A percentile compares a stretch with the other conserved stretches of the same genome.
phyloP scores from a whole-genome alignment of 129 eudicot species.

The Sambucus nigra region DNA sequence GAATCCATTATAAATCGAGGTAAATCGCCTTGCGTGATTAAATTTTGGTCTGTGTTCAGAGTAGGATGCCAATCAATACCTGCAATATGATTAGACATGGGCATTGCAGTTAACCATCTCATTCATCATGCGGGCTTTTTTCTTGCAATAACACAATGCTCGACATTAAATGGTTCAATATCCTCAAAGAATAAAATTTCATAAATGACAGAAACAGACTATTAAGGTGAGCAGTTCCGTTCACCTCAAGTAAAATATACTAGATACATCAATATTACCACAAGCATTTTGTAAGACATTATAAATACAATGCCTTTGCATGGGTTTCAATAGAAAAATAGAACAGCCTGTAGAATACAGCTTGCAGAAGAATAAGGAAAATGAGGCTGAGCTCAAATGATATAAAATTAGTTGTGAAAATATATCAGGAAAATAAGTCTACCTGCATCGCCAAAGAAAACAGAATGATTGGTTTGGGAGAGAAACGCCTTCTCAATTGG shows the following conservation, averaged over 20 bases:
- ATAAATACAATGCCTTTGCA: background rate
- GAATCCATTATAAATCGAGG: conserved; percentile 95
- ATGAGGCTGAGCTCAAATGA: conserved; percentile 1
- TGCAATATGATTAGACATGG: conserved; percentile 26
- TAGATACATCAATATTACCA: background rate
- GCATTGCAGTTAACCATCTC: conserved; percentile 6
- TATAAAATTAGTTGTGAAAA: conserved; percentile 2
- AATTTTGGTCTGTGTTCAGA: conserved; percentile 42
- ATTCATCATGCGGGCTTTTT: conserved; percentile 10
- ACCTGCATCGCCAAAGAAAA: conserved; percentile 60
- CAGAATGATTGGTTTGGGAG: conserved; percentile 67
- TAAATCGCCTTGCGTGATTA: conserved; percentile 69
- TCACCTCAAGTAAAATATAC: background rate
- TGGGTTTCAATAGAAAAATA: background rate
- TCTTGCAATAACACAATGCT: conserved; percentile 1
- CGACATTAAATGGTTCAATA: background rate
- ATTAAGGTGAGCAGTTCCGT: background rate
- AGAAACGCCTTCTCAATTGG: conserved; percentile 67
- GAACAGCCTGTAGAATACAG: background rate
- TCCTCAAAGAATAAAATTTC: background rate
- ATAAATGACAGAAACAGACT: background rate
- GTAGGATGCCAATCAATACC: conserved; percentile 93
- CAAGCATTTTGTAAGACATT: conserved; percentile 2
- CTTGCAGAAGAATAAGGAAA: conserved; percentile 12
- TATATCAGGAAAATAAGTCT: conserved; percentile 14